Evolutionary conservation across 176 grass and related monocot species (phyloP).

Genomic region (Olyra latifolia): DNA sequence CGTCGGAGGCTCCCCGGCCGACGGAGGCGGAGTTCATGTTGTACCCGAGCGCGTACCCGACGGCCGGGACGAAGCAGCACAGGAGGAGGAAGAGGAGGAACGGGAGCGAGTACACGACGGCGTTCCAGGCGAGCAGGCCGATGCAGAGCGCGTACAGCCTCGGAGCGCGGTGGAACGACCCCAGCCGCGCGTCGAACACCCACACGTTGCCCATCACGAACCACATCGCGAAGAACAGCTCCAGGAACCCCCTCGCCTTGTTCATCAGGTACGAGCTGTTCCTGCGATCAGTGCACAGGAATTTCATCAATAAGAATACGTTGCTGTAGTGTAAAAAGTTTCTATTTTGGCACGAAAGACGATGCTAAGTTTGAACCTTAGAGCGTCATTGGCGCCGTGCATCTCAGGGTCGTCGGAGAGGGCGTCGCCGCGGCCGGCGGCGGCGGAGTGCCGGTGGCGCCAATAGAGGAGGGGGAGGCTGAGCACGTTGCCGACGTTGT

Average conservation of each 20-base stretch:
- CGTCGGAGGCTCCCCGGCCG: conserved; percentile 78
- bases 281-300: conserved; percentile 21
- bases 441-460: conserved; percentile 63
- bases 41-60: conserved; percentile 73
- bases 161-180: conserved; percentile 72
- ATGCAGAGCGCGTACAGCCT: conserved; percentile 80
- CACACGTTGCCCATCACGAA: conserved; percentile 99
- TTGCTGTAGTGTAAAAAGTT: not conserved
- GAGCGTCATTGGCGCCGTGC: conserved; percentile 39
- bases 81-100: conserved; percentile 98
- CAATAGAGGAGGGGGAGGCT: conserved; percentile 92
- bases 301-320: not conserved
- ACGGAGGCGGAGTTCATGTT: conserved; percentile 89
- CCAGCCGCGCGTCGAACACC: conserved; percentile 86
- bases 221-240: conserved; percentile 96
- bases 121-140: conserved; percentile 79
- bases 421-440: not conserved
- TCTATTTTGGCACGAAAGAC: not conserved
- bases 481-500: conserved; percentile 88
- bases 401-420: conserved; percentile 55
- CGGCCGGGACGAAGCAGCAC: conserved; percentile 83
- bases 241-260: conserved; percentile 80
- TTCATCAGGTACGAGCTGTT: conserved; percentile 74
- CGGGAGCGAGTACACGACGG: conserved; percentile 85
- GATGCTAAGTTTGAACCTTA: conserved; percentile 41